Conservation (phyloP, 2,329 filamentous ascomycete genomes). For the Neofusicoccum cordaticola region DNA sequence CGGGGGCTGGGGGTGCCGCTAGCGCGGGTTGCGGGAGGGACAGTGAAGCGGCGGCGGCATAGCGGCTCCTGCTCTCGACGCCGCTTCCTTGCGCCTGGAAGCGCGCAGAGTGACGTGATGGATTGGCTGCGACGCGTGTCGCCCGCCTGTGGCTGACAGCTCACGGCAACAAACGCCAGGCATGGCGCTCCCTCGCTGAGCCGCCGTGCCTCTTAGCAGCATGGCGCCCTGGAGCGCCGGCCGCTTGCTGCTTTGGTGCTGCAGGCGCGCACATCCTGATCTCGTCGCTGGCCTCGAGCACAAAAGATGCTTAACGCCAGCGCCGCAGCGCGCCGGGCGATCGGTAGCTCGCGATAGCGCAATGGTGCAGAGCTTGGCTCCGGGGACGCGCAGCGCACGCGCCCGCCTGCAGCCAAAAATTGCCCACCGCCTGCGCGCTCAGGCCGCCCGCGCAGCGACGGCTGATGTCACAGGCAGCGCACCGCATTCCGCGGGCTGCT, state of each 20-base stretch:
- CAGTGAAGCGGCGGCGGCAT: too few species aligned
- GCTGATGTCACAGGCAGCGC: not conserved
- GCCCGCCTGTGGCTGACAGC: slow-evolving; percentile 8
- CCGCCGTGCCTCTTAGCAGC: too few species aligned
- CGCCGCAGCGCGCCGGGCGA: not conserved
- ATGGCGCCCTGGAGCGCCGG: too few species aligned
- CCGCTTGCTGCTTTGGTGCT: too few species aligned
- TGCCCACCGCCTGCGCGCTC: not conserved
- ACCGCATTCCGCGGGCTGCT: not conserved
- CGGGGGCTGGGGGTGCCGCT: not conserved
- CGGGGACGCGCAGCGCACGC: not conserved
- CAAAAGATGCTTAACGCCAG: not conserved
- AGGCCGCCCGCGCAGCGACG: not conserved
- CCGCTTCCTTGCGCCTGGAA: slow-evolving; percentile 7
- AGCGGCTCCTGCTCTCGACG: not conserved
- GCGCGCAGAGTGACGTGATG: slow-evolving; percentile 12
- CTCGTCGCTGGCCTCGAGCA: too few species aligned
- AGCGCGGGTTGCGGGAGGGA: too few species aligned
- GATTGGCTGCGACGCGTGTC: slow-evolving; percentile 13
- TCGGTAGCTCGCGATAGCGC: slow-evolving; percentile 3
- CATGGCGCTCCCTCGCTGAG: too few species aligned
- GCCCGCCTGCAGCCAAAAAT: too few species aligned
- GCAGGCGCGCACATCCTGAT: too few species aligned
- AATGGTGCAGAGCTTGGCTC: not conserved
- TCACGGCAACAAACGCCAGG: not conserved